Percentiles rank a stretch among this genome's conserved stretches.
Conservation (phyloP, 1,139 yeast genomes). For the Magnusiomyces fungicola region DNA sequence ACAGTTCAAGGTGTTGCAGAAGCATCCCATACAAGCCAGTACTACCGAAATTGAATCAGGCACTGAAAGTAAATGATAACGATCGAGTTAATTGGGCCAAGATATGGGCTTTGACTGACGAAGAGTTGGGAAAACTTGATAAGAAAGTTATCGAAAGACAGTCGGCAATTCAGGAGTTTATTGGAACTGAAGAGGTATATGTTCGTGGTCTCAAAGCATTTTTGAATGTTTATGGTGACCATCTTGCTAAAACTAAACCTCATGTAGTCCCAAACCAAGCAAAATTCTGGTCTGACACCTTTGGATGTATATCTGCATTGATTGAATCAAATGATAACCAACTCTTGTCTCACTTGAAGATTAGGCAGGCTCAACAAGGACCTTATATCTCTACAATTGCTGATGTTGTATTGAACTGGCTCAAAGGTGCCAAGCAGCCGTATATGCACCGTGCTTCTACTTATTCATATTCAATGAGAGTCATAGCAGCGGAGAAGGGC, state of each 20-base stretch:
- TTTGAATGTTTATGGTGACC: slow-evolving; percentile 47
- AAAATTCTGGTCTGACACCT: slow-evolving; percentile 53
- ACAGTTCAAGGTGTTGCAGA: slow-evolving; percentile 28
- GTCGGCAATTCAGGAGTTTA: slow-evolving; percentile 68
- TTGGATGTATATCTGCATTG: slow-evolving; percentile 55
- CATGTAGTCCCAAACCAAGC: slow-evolving; percentile 42
- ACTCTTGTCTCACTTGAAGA: slow-evolving; percentile 49
- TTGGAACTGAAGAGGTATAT: slow-evolving; percentile 69
- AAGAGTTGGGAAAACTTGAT: slow-evolving; percentile 48
- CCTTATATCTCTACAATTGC: slow-evolving; percentile 62
- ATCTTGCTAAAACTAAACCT: slow-evolving; percentile 36
- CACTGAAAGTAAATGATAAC: slow-evolving; percentile 16
- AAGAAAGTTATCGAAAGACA: slow-evolving; percentile 57
- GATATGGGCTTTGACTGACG: slow-evolving; percentile 50
- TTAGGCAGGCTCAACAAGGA: slow-evolving; percentile 49
- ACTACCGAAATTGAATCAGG: slow-evolving; percentile 21
- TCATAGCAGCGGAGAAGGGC: slow-evolving; percentile 34
- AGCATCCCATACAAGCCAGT: slow-evolving; percentile 26
- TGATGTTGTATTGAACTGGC: slow-evolving; percentile 60
- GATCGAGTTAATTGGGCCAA: slow-evolving; percentile 55
- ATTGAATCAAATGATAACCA: slow-evolving; percentile 50
- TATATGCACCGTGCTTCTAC: slow-evolving; percentile 51
- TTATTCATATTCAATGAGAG: slow-evolving; percentile 31
- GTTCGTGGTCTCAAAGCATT: slow-evolving; percentile 63
- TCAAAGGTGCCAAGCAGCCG: slow-evolving; percentile 47